phyloP scores from a whole-genome alignment of 2,329 filamentous ascomycete genomes.

The Claviceps sorghi region DNA sequence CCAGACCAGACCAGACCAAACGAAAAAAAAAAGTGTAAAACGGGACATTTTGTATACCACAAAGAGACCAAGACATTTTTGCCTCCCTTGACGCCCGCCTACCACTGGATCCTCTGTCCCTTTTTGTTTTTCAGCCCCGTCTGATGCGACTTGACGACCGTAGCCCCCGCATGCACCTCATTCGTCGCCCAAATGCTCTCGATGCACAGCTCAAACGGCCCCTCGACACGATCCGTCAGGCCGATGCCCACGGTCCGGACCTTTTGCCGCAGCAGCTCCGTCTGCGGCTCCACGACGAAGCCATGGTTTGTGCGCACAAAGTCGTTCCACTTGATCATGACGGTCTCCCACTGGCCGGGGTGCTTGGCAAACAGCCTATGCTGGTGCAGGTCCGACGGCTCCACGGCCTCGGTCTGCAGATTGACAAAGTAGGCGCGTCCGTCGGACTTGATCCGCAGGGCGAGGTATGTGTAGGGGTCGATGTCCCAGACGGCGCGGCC shows the following conservation, averaged over 20 bases:
- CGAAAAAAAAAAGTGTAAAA: not conserved
- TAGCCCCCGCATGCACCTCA: constrained; percentile 13
- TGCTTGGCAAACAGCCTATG: constrained; percentile 70
- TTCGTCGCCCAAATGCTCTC: constrained; percentile 89
- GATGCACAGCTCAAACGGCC: constrained; percentile 75
- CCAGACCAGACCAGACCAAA: too few species aligned
- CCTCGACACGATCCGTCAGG: constrained; percentile 75
- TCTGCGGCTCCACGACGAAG: constrained; percentile 82
- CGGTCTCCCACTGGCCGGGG: constrained; percentile 84
- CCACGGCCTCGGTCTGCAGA: constrained; percentile 83
- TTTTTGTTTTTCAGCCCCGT: constrained; percentile 22
- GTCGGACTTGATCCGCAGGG: constrained; percentile 77
- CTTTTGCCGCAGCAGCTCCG: constrained; percentile 74
- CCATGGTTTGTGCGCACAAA: constrained; percentile 94
- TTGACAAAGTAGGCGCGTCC: constrained; percentile 90
- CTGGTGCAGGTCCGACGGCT: constrained; percentile 91
- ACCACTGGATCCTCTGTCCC: constrained; percentile 26
- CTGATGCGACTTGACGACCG: constrained; percentile 9
- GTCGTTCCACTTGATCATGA: constrained; percentile 79
- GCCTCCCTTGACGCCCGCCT: not conserved
- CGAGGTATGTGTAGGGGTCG: constrained; percentile 76
- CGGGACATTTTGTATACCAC: not conserved
- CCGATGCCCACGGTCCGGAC: constrained; percentile 77
- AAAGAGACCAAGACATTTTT: not conserved
- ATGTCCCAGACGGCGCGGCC: constrained; percentile 78